A percentile compares a stretch with the other conserved stretches of the same genome.
Conservation (phyloP, 805 yeast genomes). For the Suhomyces canberraensis region DNA sequence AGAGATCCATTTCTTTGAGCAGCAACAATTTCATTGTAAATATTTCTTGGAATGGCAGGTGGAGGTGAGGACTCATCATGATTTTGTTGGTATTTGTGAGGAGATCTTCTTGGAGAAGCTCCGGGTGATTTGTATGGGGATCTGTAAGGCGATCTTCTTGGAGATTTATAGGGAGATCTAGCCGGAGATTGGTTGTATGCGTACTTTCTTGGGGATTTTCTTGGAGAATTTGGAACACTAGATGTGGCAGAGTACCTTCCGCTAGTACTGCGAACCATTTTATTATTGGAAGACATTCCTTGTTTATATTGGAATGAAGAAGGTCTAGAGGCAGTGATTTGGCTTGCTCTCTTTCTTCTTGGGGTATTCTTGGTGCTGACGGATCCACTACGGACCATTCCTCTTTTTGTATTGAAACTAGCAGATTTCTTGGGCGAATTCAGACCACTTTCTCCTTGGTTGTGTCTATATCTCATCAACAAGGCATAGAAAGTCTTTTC, state of each 20-base stretch:
- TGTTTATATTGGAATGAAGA: constrained; percentile 40
- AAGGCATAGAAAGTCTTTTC: constrained; percentile 47
- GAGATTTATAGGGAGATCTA: constrained; percentile 16
- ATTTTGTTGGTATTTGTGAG: constrained; percentile 17
- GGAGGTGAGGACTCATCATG: constrained; percentile 14
- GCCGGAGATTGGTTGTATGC: constrained; percentile 13
- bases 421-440: constrained; percentile 12
- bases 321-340: constrained; percentile 40
- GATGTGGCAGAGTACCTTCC: constrained; percentile 29
- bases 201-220: constrained; percentile 20
- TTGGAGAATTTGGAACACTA: constrained; percentile 30
- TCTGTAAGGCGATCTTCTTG: constrained; percentile 18
- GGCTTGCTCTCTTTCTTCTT: constrained; percentile 24
- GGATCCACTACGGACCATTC: constrained; percentile 17
- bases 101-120: constrained; percentile 18
- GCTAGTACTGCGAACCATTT: constrained; percentile 7
- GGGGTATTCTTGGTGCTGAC: constrained; percentile 20
- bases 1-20: constrained; percentile 28
- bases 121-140: constrained; percentile 18
- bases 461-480: constrained; percentile 42
- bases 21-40: constrained; percentile 40
- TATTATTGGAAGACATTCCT: constrained; percentile 18
- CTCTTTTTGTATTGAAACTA: constrained; percentile 14
- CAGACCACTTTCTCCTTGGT: constrained; percentile 23
- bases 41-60: constrained; percentile 39